Evolutionary conservation across 2,329 filamentous ascomycete species (phyloP).

Genomic region (Penicillium sp.): DNA sequence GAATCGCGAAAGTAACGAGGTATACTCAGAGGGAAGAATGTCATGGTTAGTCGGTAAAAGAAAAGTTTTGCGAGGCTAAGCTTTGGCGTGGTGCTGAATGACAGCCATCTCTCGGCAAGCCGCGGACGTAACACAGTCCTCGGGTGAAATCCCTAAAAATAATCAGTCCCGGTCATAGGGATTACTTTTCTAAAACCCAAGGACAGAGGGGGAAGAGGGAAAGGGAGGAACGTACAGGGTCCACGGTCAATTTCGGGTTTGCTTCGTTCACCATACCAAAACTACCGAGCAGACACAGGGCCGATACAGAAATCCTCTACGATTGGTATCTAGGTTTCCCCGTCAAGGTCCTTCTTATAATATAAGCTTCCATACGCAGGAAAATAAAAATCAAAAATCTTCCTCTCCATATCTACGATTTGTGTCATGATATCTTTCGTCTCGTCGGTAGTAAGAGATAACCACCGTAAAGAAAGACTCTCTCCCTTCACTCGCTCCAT

Average conservation of each 20-base stretch:
- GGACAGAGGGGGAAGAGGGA: neutral
- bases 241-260: slow-evolving; percentile 27
- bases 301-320: slow-evolving; percentile 29
- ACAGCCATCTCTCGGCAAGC: slow-evolving; percentile 27
- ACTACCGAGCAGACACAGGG: slow-evolving; percentile 29
- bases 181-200: neutral
- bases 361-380: slow-evolving; percentile 33
- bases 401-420: slow-evolving; percentile 28
- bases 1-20: slow-evolving; percentile 26
- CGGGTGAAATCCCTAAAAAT: slow-evolving; percentile 21
- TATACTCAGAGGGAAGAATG: slow-evolving; percentile 26
- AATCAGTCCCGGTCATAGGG: slow-evolving; percentile 4
- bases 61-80: slow-evolving; percentile 29
- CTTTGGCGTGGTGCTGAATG: slow-evolving; percentile 24
- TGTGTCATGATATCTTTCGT: slow-evolving; percentile 28
- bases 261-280: slow-evolving; percentile 31
- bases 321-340: slow-evolving; percentile 18
- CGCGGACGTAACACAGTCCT: slow-evolving; percentile 27
- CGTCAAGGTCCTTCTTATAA: slow-evolving; percentile 23
- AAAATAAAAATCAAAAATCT: slow-evolving; percentile 29
- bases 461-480: slow-evolving; percentile 29
- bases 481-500: slow-evolving; percentile 43
- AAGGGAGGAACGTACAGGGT: slow-evolving; percentile 22
- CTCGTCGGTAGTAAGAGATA: slow-evolving; percentile 27
- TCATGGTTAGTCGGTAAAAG: slow-evolving; percentile 27